Base-by-base conservation (phyloP, 2,329 filamentous ascomycete genomes). In the Xylaria arbuscula region DNA sequence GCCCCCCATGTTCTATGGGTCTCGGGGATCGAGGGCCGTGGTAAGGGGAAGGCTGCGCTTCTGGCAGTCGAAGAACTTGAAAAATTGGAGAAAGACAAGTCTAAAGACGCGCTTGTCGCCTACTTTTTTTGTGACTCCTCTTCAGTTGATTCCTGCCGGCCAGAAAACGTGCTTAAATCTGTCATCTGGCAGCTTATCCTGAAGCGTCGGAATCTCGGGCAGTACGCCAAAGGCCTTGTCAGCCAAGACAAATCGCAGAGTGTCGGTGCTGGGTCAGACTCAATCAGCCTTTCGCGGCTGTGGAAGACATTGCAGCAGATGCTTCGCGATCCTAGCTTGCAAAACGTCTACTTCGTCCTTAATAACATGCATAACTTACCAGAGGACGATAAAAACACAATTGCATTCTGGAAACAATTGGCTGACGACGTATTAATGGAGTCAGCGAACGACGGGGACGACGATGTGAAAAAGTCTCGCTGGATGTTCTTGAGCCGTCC, bases 291-390 rank as follows among this genome's bases (percentile, higher is more conserved):
- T 15, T 57, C 54, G 19, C 54, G 10, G 10, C 54, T 57, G n/a
- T 57, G 54, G 54, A 40, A 28, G 38, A 13, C 54, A 10, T 28
- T 57, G 2, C 54, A 22, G 28, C 54, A 42, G 36, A 57, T 57
- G 19, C 54, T 57, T 13, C 1, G 54, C 38, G 54, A 57, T 57
- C 38, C 54, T 13, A 42, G 54, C 54, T 2, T 57, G 19, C 2
- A 19, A 24, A 57, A 9, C n/a, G 54, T 57, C 54, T 57, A 57
- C 54, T 57, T 57, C n/a, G 54, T 57, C n/a, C 19, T 57, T 24
- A 57, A 57, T 42, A 57, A 57, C 28, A 7, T 57, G 10, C 54
- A 57, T 13, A 28, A 6, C 19, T 42, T 57, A n/a, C 9, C 54
- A 19, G 7, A 40, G 42, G 54, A 42, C 11, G 36, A 57, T 10